Base-by-base conservation (phyloP, 2,329 filamentous ascomycete genomes). In the Pseudogymnoascus destructans region DNA sequence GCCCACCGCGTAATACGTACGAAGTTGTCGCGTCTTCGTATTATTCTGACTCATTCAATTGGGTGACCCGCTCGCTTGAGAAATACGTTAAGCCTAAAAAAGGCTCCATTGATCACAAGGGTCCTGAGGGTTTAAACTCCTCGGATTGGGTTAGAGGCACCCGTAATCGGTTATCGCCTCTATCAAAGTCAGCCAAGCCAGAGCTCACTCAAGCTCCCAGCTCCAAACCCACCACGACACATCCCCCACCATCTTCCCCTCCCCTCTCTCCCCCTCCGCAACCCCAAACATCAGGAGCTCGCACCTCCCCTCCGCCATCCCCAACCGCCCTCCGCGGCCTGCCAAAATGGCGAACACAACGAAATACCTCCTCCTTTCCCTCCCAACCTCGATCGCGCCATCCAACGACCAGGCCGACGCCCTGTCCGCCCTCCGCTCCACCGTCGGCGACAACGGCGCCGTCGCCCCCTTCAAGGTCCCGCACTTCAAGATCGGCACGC, bases 401-500 rank as follows among this genome's bases (percentile, higher is more conserved):
- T 87, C 88, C 56, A 81, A 82, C 73, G 82, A 92, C 73, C 79
- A 79, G 67, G 86, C 92, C 64, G 89, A 95, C 71, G 89, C 92
- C 63, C 77, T 96, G 64, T 80, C 83, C 54, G 81, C 89, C 49
- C 74, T 98, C 62, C 82, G 84, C 65, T 75, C 84, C 59, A 89
- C 85, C 40, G 78, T 95, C 58, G 77, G 81, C 55, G 88, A 95
- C 66, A 84, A 87, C 71, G 89, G 87, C 69, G 82, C 80, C 57
- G 85, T 89, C 49, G 75, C 83, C 57, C 83, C 84, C 2, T 96
- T 97, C 70, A 75, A 81, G 59, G 86, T 97, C 63, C 93, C 93
- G 17, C 86, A 90, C 64, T 96, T 98, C 80, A 98, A 97, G 77
- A 95, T 98, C 71, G 93, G 93, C 60, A 96, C 93, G 0, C 79